These are phyloP conservation scores for Graphilbum ipis-grandicollis DNA, from an alignment of 2,329 filamentous ascomycete species.

Conservation along the genomic window DNA sequence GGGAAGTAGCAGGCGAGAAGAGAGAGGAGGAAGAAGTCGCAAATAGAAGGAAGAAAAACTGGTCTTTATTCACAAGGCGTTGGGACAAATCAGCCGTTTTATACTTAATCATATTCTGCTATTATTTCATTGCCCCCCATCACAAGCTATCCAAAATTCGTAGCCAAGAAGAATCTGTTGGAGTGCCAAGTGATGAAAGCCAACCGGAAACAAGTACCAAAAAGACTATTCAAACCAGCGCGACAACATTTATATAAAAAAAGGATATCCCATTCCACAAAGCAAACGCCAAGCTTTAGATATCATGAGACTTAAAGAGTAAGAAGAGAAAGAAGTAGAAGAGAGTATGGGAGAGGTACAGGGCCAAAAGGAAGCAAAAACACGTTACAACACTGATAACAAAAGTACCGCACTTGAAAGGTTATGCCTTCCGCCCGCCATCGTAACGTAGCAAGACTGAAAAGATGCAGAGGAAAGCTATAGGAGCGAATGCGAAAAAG, in stretches of 20 bases:
- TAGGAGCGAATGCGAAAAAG: not conserved
- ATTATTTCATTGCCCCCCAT: too few relatives aligned
- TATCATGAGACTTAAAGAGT: not conserved
- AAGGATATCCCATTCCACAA: not conserved
- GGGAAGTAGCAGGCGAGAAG: conserved; percentile 12
- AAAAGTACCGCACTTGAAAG: not conserved
- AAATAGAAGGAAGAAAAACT: too few relatives aligned
- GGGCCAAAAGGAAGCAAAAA: too few relatives aligned
- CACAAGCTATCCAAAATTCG: too few relatives aligned
- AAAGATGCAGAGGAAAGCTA: too few relatives aligned
- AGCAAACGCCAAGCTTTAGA: not conserved
- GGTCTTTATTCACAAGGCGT: too few relatives aligned
- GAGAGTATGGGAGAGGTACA: not conserved
- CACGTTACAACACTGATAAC: too few relatives aligned
- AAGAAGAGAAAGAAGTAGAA: not conserved
- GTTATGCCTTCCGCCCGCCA: not conserved
- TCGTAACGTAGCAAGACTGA: not conserved
- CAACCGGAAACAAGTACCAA: not conserved
- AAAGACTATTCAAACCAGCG: not conserved
- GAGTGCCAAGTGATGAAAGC: too few relatives aligned
- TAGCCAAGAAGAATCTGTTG: too few relatives aligned
- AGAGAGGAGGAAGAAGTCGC: too few relatives aligned
- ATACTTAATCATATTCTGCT: too few relatives aligned
- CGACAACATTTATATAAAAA: not conserved
- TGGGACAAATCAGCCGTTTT: too few relatives aligned